Evolutionary conservation across 2,329 filamentous ascomycete genomes (phyloP).

Genomic region (Massarina eburnea): DNA sequence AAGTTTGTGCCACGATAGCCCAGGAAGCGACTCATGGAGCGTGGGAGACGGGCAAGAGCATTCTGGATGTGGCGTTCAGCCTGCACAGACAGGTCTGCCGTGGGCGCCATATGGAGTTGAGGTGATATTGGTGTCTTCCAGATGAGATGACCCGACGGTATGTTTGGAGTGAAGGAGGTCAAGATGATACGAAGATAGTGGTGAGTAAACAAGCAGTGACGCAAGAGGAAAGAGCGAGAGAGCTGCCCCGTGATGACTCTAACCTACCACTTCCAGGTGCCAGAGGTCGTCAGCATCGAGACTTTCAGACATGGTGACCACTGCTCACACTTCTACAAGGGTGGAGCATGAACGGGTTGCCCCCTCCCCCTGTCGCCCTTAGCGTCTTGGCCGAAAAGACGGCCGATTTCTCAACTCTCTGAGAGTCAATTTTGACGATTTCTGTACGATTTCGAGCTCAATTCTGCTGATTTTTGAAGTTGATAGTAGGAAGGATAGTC

Average conservation of each 20-base stretch:
- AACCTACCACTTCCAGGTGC: not conserved
- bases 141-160: not conserved
- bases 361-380: no score
- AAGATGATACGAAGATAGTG: not conserved
- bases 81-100: slow-evolving; percentile 26
- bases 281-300: not conserved
- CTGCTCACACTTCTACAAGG: no score
- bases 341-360: no score
- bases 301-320: not conserved
- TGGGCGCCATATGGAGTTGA: not conserved
- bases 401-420: no score
- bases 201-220: not conserved
- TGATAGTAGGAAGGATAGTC: no score
- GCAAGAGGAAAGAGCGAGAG: not conserved
- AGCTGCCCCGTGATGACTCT: no score
- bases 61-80: slow-evolving; percentile 32
- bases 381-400: no score
- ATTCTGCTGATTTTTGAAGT: no score
- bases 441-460: no score
- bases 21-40: slow-evolving; percentile 67
- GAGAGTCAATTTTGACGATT: no score
- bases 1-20: slow-evolving; percentile 41
- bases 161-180: not conserved
- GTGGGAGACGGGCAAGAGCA: slow-evolving; percentile 56
- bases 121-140: not conserved